Evolutionary conservation across 2,329 filamentous ascomycete genomes (phyloP).

Genomic region (Neofusicoccum laricinum): DNA sequence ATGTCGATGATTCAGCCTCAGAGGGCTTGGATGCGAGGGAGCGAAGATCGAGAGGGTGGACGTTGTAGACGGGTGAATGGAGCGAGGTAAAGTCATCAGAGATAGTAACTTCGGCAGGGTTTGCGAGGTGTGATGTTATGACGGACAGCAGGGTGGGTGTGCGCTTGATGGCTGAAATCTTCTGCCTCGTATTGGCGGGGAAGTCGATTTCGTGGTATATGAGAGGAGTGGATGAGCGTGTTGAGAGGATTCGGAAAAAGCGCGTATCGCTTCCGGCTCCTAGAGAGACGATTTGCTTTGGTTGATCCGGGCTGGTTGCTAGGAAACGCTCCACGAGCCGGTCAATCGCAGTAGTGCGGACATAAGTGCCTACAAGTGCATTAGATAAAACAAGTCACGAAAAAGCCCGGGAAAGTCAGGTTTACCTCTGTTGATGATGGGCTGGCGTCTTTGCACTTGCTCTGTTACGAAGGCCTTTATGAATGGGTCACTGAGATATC

Average conservation of each 20-base stretch:
- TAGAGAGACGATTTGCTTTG: conserved; percentile 81
- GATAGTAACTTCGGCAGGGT: conserved; percentile 33
- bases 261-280: conserved; percentile 94
- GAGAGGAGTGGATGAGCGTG: conserved; percentile 45
- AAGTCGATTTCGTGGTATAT: conserved; percentile 95
- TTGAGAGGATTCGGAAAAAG: conserved; percentile 69
- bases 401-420: not conserved
- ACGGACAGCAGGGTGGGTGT: conserved; percentile 23
- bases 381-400: not conserved
- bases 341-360: conserved; percentile 81
- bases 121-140: conserved; percentile 29
- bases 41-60: conserved; percentile 66
- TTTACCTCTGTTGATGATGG: conserved; percentile 90
- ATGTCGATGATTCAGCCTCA: conserved; percentile 19
- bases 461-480: conserved; percentile 65
- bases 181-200: conserved; percentile 65
- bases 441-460: conserved; percentile 63
- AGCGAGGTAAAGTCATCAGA: conserved; percentile 42
- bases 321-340: conserved; percentile 72
- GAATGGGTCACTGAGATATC: conserved; percentile 81
- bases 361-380: conserved; percentile 73
- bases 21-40: conserved; percentile 41
- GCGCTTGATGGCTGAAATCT: conserved; percentile 49
- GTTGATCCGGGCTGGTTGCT: conserved; percentile 32
- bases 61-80: conserved; percentile 50